phyloP scores from a whole-genome alignment of 495 filamentous ascomycete species.

The Jackrogersella multiformis region DNA sequence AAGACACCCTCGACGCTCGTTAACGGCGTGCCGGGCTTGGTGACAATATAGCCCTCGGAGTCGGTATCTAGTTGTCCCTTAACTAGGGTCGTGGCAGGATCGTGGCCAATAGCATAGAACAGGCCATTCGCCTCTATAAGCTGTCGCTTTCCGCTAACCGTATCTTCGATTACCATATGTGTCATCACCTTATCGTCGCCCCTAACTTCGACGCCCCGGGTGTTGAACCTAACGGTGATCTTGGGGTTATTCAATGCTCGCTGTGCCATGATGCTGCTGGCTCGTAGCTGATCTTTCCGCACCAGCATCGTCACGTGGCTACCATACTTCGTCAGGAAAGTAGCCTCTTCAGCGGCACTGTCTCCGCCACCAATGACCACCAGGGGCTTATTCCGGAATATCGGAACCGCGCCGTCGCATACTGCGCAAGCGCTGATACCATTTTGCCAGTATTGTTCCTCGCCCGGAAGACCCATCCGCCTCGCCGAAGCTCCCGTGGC shows the following conservation, averaged over 20 bases:
- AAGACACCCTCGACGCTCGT: constrained; percentile 94
- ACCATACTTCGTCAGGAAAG: constrained; percentile 98
- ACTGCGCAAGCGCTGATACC: constrained; percentile 97
- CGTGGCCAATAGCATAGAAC: constrained; percentile 98
- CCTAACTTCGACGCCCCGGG: constrained; percentile 79
- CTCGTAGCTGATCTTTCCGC: constrained; percentile 82
- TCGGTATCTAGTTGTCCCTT: constrained; percentile 89
- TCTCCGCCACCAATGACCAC: constrained; percentile 97
- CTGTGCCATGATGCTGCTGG: constrained; percentile 90
- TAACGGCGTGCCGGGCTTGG: constrained; percentile 84
- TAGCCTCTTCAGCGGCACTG: constrained; percentile 95
- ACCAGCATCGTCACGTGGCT: constrained; percentile 94
- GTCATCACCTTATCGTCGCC: constrained; percentile 90
- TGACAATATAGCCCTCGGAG: constrained; percentile 85
- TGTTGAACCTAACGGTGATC: constrained; percentile 86
- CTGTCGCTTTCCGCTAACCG: constrained; percentile 78
- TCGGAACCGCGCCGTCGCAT: constrained; percentile 96
- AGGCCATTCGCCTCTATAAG: constrained; percentile 88
- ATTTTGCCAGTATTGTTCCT: constrained; percentile 95
- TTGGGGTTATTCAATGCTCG: constrained; percentile 84
- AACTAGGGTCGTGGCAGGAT: constrained; percentile 87
- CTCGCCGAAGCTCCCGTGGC: constrained; percentile 94
- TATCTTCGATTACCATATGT: constrained; percentile 80
- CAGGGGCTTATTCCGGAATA: constrained; percentile 94
- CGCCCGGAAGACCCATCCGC: constrained; percentile 82